A percentile compares a stretch with the other conserved stretches of the same genome.
phyloP scores from a whole-genome alignment of 2,329 filamentous ascomycete genomes.

The Pseudocercospora macadamiae region DNA sequence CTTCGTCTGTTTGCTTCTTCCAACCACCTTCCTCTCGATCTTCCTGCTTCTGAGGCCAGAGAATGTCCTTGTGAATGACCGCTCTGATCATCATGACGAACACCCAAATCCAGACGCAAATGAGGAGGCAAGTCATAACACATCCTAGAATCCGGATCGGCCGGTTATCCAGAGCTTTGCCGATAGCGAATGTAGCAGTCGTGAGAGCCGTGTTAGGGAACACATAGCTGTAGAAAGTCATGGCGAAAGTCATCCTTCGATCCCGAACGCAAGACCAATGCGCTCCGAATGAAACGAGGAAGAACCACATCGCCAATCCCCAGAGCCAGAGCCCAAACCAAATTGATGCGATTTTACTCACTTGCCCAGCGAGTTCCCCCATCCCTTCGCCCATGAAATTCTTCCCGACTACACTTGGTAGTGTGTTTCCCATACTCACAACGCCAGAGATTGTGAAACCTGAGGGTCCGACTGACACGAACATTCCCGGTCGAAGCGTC shows the following conservation, averaged over 20 bases:
- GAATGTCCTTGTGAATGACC: constrained; percentile 66
- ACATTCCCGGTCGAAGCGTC: constrained; percentile 78
- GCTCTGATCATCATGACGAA: constrained; percentile 71
- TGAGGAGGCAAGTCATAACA: constrained; percentile 65
- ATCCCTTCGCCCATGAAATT: constrained; percentile 59
- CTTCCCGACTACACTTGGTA: constrained; percentile 52
- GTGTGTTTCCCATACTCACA: constrained; percentile 59
- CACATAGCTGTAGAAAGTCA: constrained; percentile 84
- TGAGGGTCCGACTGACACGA: constrained; percentile 78
- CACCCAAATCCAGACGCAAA: constrained; percentile 70
- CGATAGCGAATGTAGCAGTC: constrained; percentile 73
- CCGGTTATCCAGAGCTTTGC: constrained; percentile 49
- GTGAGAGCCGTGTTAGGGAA: constrained; percentile 69
- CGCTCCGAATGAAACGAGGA: constrained; percentile 76
- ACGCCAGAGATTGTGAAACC: constrained; percentile 68
- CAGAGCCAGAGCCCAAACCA: constrained; percentile 78
- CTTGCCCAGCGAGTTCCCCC: constrained; percentile 56
- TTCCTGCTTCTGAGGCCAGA: constrained; percentile 75
- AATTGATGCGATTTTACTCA: constrained; percentile 60
- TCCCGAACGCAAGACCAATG: constrained; percentile 68
- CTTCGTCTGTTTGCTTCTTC: constrained; percentile 20
- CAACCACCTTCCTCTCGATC: constrained; percentile 66
- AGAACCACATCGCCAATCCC: constrained; percentile 84
- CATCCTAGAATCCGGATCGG: constrained; percentile 69
- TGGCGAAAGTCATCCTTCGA: constrained; percentile 71